A percentile compares a stretch with the other conserved stretches of the same genome.
These are phyloP conservation scores for Spatholobus suberectus DNA, from an alignment of 306 rosid genomes.

Conservation along the genomic window DNA sequence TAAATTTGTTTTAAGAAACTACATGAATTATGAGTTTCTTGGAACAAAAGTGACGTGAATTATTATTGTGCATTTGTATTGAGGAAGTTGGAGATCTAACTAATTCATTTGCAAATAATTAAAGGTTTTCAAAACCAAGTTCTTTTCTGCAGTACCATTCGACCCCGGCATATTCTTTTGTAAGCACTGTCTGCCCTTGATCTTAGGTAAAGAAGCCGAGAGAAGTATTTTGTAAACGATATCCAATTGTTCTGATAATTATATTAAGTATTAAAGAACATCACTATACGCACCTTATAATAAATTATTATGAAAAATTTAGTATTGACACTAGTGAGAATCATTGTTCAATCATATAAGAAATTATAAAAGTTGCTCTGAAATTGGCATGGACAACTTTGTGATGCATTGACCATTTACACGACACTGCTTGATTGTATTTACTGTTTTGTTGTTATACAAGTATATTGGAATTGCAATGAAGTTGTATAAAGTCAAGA, in stretches of 20 bases:
- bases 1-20: conserved; percentile 31
- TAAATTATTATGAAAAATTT: background rate
- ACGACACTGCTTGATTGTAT: background rate
- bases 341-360: conserved; percentile 13
- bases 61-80: background rate
- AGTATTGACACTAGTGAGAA: background rate
- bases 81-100: conserved; percentile 32
- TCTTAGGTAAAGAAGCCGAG: background rate
- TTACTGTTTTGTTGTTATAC: conserved; percentile 15
- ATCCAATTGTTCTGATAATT: background rate
- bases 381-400: background rate
- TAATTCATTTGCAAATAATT: conserved; percentile 11
- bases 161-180: background rate
- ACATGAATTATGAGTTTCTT: conserved; percentile 27
- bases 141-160: conserved; percentile 28
- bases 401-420: conserved; percentile 15
- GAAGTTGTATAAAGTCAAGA: conserved; percentile 23
- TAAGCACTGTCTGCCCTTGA: background rate
- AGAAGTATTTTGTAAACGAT: conserved; percentile 14
- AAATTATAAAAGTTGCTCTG: background rate
- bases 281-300: background rate
- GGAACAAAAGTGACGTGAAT: conserved; percentile 18
- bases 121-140: background rate
- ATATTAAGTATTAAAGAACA: background rate
- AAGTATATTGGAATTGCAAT: conserved; percentile 23